A percentile compares a stretch with the other conserved stretches of the same genome.
These are phyloP conservation scores for Tylopilus orsonianus DNA, from an alignment of 1,284 basidiomycete genomes.

Conservation along the genomic window DNA sequence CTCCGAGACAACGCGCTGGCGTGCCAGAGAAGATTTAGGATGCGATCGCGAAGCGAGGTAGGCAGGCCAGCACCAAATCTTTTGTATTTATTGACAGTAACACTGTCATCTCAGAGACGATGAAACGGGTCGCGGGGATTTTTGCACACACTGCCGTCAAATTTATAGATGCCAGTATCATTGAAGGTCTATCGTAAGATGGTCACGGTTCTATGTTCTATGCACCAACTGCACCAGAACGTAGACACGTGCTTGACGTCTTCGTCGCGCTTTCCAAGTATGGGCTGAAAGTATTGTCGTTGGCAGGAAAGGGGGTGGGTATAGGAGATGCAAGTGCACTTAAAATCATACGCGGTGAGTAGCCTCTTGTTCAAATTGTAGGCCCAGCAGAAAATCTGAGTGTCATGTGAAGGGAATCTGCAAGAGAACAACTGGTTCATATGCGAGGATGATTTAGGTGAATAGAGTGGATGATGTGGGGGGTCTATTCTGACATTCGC, in stretches of 20 bases:
- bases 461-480: conserved; percentile 1
- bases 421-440: conserved; percentile 56
- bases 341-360: conserved; percentile 61
- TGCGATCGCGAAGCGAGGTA: conserved; percentile 10
- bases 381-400: background rate
- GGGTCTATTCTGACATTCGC: conserved; percentile 1
- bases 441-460: conserved; percentile 55
- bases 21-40: conserved; percentile 48
- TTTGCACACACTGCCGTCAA: conserved; percentile 42
- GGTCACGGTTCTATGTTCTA: conserved; percentile 56
- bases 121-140: conserved; percentile 45
- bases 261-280: conserved; percentile 43
- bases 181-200: conserved; percentile 52
- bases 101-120: conserved; percentile 53
- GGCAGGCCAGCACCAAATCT: conserved; percentile 10
- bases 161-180: conserved; percentile 60
- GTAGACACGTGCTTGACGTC: conserved; percentile 39
- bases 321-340: conserved; percentile 60
- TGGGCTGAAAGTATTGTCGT: conserved; percentile 46
- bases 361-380: conserved; percentile 1
- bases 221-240: conserved; percentile 42
- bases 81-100: conserved; percentile 59
- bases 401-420: conserved; percentile 44
- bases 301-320: conserved; percentile 47
- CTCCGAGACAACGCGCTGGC: conserved; percentile 44